Evolutionary conservation across 768 basidiomycete genomes (phyloP), one percentile per base, ranked within the genome.

Genomic region (Suillus subalutaceus): DNA sequence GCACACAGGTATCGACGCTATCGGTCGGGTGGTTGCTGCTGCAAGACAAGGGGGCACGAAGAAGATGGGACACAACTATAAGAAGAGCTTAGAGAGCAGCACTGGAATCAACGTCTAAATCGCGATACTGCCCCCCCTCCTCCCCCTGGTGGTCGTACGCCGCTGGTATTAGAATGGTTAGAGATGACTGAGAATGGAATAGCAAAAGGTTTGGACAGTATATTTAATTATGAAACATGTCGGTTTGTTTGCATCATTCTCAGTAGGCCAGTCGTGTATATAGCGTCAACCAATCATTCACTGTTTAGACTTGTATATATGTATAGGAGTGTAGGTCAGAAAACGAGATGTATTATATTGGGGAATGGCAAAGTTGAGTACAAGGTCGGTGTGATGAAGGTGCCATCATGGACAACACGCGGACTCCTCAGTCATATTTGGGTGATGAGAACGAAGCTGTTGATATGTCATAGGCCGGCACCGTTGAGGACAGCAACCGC

Each of bases 1-100:
- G 32, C 37, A 15, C 30, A 35, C 69, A 90, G 91, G 94, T 41
- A 75, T 98, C 59, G 93, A 97, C 77, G 94, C 94, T 13, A 96
- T 98, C 23, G 90, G 80, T 62, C 85, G 89, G 37, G 87, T 98
- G 44, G 74, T 97, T 62, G 86, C 84, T 79, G 89, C 86, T 72
- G 91, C 86, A 4, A 87, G 80, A 77, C 85, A 82, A 77, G 81
- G 83, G 65, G 90, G 90, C 52, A 86, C 84, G 75, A 79, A 71
- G 61, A 80, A 74, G 40, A 85, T 94, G 65, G 93, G 93, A 12
- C 90, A 91, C 74, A 87, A 83, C 80, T 93, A 87, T 78, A 87
- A 81, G 79, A 86, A 82, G 80, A 87, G 84, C 69, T 58, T 84
- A 64, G 85, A 86, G 58, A 64, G 72, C n/a, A 69, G 4, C 41